A percentile compares a stretch with the other conserved stretches of the same genome.
phyloP scores from a whole-genome alignment of 352 stramenopile genomes.

The Phytophthora fragariae region DNA sequence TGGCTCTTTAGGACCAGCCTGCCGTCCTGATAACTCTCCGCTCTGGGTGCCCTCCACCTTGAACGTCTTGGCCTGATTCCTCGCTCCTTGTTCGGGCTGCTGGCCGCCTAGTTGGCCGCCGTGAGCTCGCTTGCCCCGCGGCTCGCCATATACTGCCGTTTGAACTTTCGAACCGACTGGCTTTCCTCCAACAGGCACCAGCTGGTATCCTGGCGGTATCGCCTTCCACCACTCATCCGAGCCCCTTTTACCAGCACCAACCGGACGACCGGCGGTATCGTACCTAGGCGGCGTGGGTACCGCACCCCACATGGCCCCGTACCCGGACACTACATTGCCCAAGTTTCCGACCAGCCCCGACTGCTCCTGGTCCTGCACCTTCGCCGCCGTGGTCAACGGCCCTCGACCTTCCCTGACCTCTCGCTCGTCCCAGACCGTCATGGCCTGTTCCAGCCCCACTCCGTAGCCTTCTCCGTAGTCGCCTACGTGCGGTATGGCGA shows the following conservation, averaged over 20 bases:
- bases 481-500: neutral
- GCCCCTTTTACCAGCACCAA: neutral
- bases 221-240: conserved; percentile 5
- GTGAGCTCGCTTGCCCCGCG: neutral
- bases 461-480: conserved; percentile 5
- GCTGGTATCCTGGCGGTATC: neutral
- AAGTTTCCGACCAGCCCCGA: neutral
- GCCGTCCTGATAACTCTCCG: neutral
- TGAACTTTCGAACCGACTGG: neutral
- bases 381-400: neutral
- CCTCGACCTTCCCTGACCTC: neutral
- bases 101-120: neutral
- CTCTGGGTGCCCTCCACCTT: neutral
- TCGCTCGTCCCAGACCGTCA: neutral
- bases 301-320: neutral
- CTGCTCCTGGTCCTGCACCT: neutral
- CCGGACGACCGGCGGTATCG: neutral
- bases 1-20: too few relatives aligned
- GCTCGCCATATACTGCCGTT: neutral
- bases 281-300: neutral
- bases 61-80: neutral
- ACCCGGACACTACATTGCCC: neutral
- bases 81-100: neutral
- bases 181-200: neutral
- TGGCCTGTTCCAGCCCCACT: neutral